Evolutionary conservation across 164 flowering plant species (phyloP), one percentile per base, ranked within the genome.

Genomic region (Umbellularia californica): DNA sequence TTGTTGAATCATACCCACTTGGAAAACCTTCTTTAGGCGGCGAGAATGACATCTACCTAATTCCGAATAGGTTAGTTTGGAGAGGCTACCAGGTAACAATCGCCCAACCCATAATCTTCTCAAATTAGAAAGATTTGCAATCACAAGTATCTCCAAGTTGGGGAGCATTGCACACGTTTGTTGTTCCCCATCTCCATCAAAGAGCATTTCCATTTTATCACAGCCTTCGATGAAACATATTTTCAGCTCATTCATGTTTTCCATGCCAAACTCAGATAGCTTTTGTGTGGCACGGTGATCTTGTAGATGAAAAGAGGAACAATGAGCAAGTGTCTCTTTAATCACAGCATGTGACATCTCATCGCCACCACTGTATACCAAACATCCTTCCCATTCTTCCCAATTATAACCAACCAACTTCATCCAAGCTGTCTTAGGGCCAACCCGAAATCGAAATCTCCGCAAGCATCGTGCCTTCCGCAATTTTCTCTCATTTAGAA

Each of bases 401-500:
- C 52, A 5, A 15, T 60, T 33, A 2, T 60, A 27, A 27, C 27
- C 27, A 27, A 33, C 24, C 23, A 3, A 58, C 68, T 63, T 50
- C 5, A 11, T 51, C 14, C 11, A 51, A 51, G 2, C 55, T 27
- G 27, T 27, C 27, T 27, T 0, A 41, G 2, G 3, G n/a, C 81
- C 81, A 14, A 68, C 69, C 10, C 15, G n/a, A 23, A 79, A 22
- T 10, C 64, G 71, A 58, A 72, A 72, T 33, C 1, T 14, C 12
- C 1, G 1, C 2, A 41, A 65, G 1, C 14, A 7, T 19, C 17
- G 19, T 55, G 4, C 60, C 2, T 24, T 65, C 24, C 33, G 7
- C 5, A 24, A 12, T 63, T 10, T 24, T 12, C 69, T 62, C 11
- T 1, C 22, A 2, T 65, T n/a, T 58, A 55, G 24, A 19, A 58